Conservation (phyloP, 345 rosid genomes). For the Sonneratia alba region DNA sequence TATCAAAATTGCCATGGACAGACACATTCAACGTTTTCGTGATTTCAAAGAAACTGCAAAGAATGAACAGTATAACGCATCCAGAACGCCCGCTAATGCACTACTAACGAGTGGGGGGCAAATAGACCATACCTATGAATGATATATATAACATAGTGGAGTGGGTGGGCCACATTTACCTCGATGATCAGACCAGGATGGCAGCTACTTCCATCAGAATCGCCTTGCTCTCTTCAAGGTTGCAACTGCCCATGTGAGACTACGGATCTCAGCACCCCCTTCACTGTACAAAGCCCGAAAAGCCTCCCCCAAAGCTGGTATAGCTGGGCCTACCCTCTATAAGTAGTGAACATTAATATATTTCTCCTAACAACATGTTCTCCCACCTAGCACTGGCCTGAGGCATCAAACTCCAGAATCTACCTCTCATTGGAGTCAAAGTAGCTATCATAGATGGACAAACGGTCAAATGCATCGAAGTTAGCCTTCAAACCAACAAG, state of each 20-base stretch:
- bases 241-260: neutral
- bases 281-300: constrained; percentile 1
- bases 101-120: too few species aligned
- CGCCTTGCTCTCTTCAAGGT: neutral
- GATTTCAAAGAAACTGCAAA: too few species aligned
- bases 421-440: constrained; percentile 38
- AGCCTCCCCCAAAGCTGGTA: neutral
- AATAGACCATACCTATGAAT: too few species aligned
- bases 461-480: constrained; percentile 77
- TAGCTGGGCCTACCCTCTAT: neutral
- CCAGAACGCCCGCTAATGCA: too few species aligned
- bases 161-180: too few species aligned
- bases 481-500: constrained; percentile 75
- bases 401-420: neutral
- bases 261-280: neutral
- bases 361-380: neutral
- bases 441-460: constrained; percentile 65
- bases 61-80: too few species aligned
- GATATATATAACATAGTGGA: too few species aligned
- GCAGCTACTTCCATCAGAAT: neutral
- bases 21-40: too few species aligned
- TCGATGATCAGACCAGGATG: too few species aligned
- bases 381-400: neutral
- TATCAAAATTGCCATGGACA: too few species aligned
- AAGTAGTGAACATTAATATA: neutral